Conservation (phyloP, 1,284 basidiomycete genomes). For the Melampsora americana region DNA sequence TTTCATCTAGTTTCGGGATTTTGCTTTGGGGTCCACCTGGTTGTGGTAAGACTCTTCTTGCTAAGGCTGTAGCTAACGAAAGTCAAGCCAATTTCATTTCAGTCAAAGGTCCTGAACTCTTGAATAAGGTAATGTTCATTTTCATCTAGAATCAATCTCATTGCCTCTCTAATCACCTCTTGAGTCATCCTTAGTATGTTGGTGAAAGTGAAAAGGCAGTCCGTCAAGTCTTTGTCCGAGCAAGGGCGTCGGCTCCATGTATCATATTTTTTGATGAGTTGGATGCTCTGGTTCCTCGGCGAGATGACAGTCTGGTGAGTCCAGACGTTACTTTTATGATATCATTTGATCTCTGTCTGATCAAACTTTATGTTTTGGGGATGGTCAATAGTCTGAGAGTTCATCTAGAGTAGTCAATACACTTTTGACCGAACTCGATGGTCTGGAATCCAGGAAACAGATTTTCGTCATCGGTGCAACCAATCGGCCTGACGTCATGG, state of each 20-base stretch:
- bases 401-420: conserved; percentile 97
- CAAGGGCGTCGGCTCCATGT: conserved; percentile 80
- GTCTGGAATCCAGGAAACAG: conserved; percentile 79
- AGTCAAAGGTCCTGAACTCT: conserved; percentile 90
- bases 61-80: conserved; percentile 96
- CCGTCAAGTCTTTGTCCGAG: conserved; percentile 83
- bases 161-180: neutral
- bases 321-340: neutral
- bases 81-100: conserved; percentile 91
- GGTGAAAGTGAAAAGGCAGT: conserved; percentile 95
- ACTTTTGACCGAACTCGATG: conserved; percentile 90
- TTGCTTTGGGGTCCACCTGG: conserved; percentile 98
- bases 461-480: conserved; percentile 97
- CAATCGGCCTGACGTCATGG: conserved; percentile 96
- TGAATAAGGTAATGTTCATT: conserved; percentile 73
- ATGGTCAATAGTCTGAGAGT: conserved; percentile 71
- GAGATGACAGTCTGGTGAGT: conserved; percentile 82
- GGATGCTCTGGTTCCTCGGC: conserved; percentile 87
- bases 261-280: conserved; percentile 95
- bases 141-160: neutral
- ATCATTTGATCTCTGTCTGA: neutral
- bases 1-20: conserved; percentile 82
- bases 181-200: conserved; percentile 67
- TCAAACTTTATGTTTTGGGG: neutral
- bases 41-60: conserved; percentile 91